These are phyloP conservation scores for Calonectria hongkongensis DNA, from an alignment of 2,329 filamentous ascomycete species.

Conservation along the genomic window DNA sequence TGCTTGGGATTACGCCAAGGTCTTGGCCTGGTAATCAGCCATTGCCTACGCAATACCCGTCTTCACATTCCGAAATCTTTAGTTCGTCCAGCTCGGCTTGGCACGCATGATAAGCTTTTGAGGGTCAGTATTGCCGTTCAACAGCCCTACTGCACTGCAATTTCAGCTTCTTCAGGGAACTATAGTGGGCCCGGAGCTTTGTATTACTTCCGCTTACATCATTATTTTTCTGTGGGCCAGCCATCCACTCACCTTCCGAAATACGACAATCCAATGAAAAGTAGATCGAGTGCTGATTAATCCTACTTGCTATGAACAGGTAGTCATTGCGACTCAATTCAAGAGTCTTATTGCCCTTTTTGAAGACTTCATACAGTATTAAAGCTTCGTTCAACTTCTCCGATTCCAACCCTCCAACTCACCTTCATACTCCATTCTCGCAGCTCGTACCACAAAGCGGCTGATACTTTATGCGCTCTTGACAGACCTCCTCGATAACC, in stretches of 20 bases:
- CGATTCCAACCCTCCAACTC: too few relatives aligned
- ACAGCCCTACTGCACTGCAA: too few relatives aligned
- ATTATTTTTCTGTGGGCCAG: neutral
- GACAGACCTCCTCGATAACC: neutral
- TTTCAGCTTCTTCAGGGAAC: too few relatives aligned
- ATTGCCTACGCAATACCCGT: neutral
- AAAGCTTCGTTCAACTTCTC: too few relatives aligned
- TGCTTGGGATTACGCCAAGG: neutral
- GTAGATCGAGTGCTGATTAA: too few relatives aligned
- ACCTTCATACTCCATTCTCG: neutral
- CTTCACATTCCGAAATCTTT: neutral
- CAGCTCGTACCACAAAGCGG: neutral
- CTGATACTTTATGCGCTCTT: neutral
- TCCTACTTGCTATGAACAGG: too few relatives aligned
- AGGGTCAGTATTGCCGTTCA: too few relatives aligned
- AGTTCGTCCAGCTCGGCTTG: neutral
- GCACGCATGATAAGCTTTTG: neutral
- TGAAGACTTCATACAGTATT: too few relatives aligned
- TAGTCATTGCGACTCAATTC: too few relatives aligned
- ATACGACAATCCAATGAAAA: too few relatives aligned
- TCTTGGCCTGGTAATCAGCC: neutral
- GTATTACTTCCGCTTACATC: conserved; percentile 6
- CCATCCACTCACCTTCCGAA: too few relatives aligned
- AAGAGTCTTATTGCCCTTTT: too few relatives aligned
- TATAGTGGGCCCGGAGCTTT: neutral